phyloP scores from a whole-genome alignment of 768 basidiomycete genomes.

The Auricularia heimuer region DNA sequence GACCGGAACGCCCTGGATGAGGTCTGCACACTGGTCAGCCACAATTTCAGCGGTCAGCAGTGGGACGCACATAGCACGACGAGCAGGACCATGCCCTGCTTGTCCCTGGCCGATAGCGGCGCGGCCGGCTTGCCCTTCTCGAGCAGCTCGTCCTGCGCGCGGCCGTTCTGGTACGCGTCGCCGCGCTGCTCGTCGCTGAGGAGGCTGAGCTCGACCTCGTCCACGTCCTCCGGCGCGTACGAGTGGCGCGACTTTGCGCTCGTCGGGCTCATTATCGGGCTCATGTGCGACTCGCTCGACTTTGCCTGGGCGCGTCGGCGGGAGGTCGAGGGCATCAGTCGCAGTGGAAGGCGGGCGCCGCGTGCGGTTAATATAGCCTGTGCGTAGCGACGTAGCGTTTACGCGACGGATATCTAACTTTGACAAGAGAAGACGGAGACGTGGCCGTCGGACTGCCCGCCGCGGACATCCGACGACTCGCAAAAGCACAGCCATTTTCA shows the following conservation, averaged over 20 bases:
- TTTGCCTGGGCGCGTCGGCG: not conserved
- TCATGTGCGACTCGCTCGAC: not conserved
- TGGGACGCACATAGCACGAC: slow-evolving; percentile 72
- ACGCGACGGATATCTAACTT: too few species aligned
- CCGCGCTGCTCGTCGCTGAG: slow-evolving; percentile 4
- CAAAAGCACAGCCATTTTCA: too few species aligned
- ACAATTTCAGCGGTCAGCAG: slow-evolving; percentile 4
- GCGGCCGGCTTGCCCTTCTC: slow-evolving; percentile 12
- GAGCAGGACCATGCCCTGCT: slow-evolving; percentile 72
- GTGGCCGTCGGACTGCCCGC: too few species aligned
- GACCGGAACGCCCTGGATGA: slow-evolving; percentile 81
- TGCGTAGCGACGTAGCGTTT: too few species aligned
- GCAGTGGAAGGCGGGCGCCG: too few species aligned
- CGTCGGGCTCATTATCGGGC: not conserved
- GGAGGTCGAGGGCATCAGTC: not conserved
- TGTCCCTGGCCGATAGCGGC: slow-evolving; percentile 61
- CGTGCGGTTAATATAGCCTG: too few species aligned
- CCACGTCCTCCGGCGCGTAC: slow-evolving; percentile 1
- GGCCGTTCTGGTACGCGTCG: not conserved
- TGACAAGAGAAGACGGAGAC: too few species aligned
- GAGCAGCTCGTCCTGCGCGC: slow-evolving; percentile 2
- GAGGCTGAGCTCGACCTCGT: slow-evolving; percentile 8
- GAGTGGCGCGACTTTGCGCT: not conserved
- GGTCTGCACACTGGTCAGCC: slow-evolving; percentile 22
- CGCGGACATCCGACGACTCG: too few species aligned